These are phyloP conservation scores for Stellera chamaejasme DNA, from an alignment of 345 rosid species.

Conservation along the genomic window DNA sequence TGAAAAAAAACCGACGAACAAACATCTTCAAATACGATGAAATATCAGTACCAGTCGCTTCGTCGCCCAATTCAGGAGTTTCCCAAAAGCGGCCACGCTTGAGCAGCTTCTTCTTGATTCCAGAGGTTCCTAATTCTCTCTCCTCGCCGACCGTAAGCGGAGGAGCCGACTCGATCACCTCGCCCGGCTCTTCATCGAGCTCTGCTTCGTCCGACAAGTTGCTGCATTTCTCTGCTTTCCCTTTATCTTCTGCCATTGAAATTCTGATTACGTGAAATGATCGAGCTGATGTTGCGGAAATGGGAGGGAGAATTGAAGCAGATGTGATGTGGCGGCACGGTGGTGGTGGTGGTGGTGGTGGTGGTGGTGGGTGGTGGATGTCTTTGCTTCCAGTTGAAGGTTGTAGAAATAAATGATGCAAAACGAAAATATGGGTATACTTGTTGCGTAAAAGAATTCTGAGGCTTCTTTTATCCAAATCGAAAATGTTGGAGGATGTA, in stretches of 20 bases:
- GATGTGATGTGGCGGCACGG: conserved; percentile 11
- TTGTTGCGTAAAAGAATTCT: neutral
- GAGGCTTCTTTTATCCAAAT: no score
- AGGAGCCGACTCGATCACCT: conserved; percentile 56
- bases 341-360: conserved; percentile 2
- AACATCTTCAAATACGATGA: neutral
- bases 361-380: neutral
- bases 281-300: neutral
- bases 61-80: conserved; percentile 51
- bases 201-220: conserved; percentile 29
- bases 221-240: conserved; percentile 14
- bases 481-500: no score
- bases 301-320: neutral
- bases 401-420: no score
- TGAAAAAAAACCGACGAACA: neutral
- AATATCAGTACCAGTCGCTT: conserved; percentile 29
- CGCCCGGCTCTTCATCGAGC: conserved; percentile 59
- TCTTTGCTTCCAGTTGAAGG: no score
- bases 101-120: conserved; percentile 47
- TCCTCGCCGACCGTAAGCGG: conserved; percentile 56
- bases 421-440: no score
- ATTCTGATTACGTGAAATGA: neutral
- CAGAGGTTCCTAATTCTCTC: conserved; percentile 28
- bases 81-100: conserved; percentile 40
- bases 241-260: conserved; percentile 14